Conservation (phyloP, 768 basidiomycete genomes). For the Astraeus odoratus region DNA sequence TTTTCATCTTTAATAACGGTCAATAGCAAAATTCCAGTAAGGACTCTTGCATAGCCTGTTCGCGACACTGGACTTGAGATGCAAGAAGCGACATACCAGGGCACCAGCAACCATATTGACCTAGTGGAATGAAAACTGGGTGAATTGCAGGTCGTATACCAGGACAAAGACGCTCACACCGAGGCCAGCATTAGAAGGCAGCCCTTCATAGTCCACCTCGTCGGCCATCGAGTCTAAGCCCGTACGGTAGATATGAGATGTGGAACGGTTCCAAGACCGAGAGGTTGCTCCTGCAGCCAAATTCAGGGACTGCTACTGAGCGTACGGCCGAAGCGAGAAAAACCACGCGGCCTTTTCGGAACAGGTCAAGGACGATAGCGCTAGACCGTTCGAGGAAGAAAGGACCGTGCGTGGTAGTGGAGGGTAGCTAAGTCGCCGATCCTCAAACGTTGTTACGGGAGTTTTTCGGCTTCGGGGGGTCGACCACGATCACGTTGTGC, state of each 20-base stretch:
- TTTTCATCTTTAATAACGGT: neutral
- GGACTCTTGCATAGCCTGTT: neutral
- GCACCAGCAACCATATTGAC: conserved; percentile 98
- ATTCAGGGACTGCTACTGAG: neutral
- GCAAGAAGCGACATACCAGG: conserved; percentile 53
- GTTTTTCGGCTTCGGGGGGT: too few relatives aligned
- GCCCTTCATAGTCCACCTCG: conserved; percentile 56
- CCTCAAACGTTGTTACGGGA: too few relatives aligned
- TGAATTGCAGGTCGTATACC: conserved; percentile 9
- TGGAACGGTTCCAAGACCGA: conserved; percentile 4
- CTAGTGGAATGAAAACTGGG: conserved; percentile 31
- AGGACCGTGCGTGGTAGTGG: conserved; percentile 4
- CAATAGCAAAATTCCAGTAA: neutral
- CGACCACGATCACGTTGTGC: too few relatives aligned
- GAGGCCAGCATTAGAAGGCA: conserved; percentile 74
- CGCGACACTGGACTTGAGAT: neutral
- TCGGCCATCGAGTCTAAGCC: conserved; percentile 27
- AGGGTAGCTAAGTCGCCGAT: too few relatives aligned
- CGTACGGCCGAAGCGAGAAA: neutral
- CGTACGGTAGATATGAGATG: conserved; percentile 3
- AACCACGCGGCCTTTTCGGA: neutral
- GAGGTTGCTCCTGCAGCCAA: conserved; percentile 4
- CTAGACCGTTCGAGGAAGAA: neutral
- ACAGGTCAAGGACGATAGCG: neutral
- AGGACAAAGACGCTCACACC: conserved; percentile 36